These are phyloP conservation scores for Pisolithus marmoratus DNA, from an alignment of 768 basidiomycete genomes.

Conservation along the genomic window DNA sequence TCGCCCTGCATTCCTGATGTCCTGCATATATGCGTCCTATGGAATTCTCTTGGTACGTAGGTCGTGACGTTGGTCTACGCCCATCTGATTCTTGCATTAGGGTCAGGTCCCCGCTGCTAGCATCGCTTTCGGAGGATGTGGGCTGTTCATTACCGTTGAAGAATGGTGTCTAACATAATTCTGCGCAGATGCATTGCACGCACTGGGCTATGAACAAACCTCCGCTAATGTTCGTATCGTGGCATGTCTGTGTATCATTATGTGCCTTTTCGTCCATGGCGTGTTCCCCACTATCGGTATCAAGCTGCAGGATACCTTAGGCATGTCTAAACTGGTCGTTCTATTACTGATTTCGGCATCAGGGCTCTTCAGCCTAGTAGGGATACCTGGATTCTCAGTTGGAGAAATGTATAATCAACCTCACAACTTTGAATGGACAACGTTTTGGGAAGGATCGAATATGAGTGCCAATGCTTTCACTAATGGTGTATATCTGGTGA, in stretches of 20 bases:
- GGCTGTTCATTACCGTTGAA: slow-evolving; percentile 3
- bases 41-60: slow-evolving; percentile 49
- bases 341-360: slow-evolving; percentile 46
- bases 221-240: slow-evolving; percentile 44
- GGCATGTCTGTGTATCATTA: slow-evolving; percentile 51
- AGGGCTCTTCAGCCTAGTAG: slow-evolving; percentile 47
- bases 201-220: slow-evolving; percentile 41
- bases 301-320: slow-evolving; percentile 58
- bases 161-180: not conserved
- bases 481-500: slow-evolving; percentile 61
- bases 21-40: slow-evolving; percentile 55
- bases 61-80: not conserved
- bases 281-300: slow-evolving; percentile 49
- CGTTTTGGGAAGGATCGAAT: slow-evolving; percentile 59
- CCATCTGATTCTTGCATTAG: slow-evolving; percentile 24
- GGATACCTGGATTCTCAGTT: slow-evolving; percentile 45
- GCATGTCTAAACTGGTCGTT: slow-evolving; percentile 54
- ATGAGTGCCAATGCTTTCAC: slow-evolving; percentile 56
- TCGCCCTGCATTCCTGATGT: slow-evolving; percentile 53
- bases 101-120: slow-evolving; percentile 54
- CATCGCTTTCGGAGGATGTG: slow-evolving; percentile 72
- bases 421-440: slow-evolving; percentile 52
- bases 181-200: slow-evolving; percentile 51
- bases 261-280: slow-evolving; percentile 54
- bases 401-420: slow-evolving; percentile 47